Evolutionary conservation across 2,329 filamentous ascomycete species (phyloP).

Genomic region (Colletotrichum liaoningense): DNA sequence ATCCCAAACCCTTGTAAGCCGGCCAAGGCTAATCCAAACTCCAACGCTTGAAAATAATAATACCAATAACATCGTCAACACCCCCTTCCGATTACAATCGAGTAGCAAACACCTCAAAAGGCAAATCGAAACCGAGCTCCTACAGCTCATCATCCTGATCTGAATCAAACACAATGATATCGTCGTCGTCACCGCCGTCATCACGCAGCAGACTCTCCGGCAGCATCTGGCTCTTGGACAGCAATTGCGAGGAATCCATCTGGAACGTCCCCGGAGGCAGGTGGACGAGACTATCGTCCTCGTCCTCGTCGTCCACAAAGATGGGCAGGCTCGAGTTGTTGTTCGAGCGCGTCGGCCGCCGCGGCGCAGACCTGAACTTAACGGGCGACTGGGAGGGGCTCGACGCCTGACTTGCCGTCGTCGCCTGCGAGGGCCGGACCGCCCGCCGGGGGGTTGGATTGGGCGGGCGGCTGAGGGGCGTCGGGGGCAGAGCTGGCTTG

Average conservation of each 20-base stretch:
- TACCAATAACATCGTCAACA: too few species aligned
- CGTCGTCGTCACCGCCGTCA: constrained; percentile 39
- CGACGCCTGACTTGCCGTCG: constrained; percentile 49
- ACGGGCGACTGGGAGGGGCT: constrained; percentile 45
- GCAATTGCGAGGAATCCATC: constrained; percentile 58
- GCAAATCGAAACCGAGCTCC: not conserved
- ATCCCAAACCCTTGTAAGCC: not conserved
- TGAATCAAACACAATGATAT: constrained; percentile 33
- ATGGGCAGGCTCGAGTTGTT: constrained; percentile 37
- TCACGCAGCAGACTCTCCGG: constrained; percentile 58
- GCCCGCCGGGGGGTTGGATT: constrained; percentile 34
- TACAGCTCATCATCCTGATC: constrained; percentile 31
- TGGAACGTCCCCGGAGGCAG: constrained; percentile 37
- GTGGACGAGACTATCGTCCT: constrained; percentile 39
- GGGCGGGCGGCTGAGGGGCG: constrained; percentile 29
- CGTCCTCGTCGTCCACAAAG: constrained; percentile 38
- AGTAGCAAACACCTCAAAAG: not conserved
- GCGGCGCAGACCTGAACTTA: constrained; percentile 42
- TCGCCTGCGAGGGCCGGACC: constrained; percentile 45
- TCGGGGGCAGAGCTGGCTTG: constrained; percentile 27
- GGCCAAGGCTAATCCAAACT: not conserved
- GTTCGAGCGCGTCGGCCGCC: constrained; percentile 37
- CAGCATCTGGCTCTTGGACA: constrained; percentile 64
- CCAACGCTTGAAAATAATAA: constrained; percentile 12
- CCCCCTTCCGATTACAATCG: not conserved